Conservation (phyloP, 1,284 basidiomycete genomes). For the Acaromyces ingoldii region DNA sequence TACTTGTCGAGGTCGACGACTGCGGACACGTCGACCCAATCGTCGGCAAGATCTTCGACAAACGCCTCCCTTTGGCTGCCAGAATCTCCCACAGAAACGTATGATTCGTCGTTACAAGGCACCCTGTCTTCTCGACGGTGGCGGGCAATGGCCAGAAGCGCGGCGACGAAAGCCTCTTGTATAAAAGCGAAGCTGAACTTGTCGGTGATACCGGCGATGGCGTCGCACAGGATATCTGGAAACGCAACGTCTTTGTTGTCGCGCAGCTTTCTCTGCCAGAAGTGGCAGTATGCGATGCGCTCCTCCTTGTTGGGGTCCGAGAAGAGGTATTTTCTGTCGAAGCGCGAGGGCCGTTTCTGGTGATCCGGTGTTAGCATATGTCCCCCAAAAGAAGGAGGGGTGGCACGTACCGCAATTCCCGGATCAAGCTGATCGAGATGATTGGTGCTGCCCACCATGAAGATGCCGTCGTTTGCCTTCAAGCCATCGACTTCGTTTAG, state of each 20-base stretch:
- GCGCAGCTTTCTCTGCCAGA: slow-evolving; percentile 4
- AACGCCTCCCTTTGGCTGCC: background rate
- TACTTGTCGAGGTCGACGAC: slow-evolving; percentile 1
- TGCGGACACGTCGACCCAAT: background rate
- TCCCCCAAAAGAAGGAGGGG: background rate
- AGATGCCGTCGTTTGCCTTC: background rate
- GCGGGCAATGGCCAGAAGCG: slow-evolving; percentile 1
- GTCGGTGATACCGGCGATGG: slow-evolving; percentile 1
- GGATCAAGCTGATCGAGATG: slow-evolving; percentile 5
- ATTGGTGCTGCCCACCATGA: slow-evolving; percentile 5
- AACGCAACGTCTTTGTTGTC: slow-evolving; percentile 3
- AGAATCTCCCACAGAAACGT: too few relatives aligned
- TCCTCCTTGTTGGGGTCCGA: background rate
- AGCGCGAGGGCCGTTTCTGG: slow-evolving; percentile 3
- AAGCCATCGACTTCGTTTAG: slow-evolving; percentile 5
- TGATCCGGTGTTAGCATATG: background rate
- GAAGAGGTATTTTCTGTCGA: slow-evolving; percentile 3
- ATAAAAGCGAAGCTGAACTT: slow-evolving; percentile 7
- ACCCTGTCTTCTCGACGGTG: too few relatives aligned
- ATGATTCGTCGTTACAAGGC: background rate
- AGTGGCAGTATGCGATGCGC: background rate
- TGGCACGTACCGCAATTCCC: background rate
- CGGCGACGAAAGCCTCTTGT: slow-evolving; percentile 4
- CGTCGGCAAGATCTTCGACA: background rate
- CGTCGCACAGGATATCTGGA: background rate